A percentile compares a stretch with the other conserved stretches of the same genome.
phyloP scores from a whole-genome alignment of 345 rosid genomes.

The Trapa incisa region DNA sequence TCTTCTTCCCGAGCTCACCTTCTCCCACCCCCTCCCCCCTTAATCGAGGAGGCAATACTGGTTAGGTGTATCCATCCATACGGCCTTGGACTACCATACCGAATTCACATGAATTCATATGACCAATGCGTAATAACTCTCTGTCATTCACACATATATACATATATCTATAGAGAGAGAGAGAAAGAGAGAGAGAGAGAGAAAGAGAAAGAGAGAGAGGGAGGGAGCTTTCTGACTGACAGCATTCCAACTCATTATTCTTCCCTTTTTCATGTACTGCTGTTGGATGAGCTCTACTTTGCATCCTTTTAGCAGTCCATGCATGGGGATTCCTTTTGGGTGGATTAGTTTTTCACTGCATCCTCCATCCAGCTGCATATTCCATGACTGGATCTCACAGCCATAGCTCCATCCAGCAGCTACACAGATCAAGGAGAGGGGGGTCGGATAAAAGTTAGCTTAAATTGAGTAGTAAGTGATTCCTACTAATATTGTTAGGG shows the following conservation, averaged over 20 bases:
- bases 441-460: not conserved
- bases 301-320: not conserved
- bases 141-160: no score
- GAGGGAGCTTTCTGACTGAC: not conserved
- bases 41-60: no score
- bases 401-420: not conserved
- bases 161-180: no score
- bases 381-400: not conserved
- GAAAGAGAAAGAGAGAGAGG: no score
- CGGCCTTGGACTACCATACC: no score
- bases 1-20: no score
- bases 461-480: not conserved
- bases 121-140: no score
- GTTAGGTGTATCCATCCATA: no score
- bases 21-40: no score
- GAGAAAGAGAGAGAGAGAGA: no score
- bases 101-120: no score
- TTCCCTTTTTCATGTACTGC: not conserved
- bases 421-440: not conserved
- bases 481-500: not conserved
- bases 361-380: not conserved
- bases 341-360: not conserved
- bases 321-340: not conserved
- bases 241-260: not conserved
- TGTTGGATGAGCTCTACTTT: not conserved